Conservation (phyloP, 2,329 filamentous ascomycete genomes). For the Pseudogymnoascus sp. region DNA sequence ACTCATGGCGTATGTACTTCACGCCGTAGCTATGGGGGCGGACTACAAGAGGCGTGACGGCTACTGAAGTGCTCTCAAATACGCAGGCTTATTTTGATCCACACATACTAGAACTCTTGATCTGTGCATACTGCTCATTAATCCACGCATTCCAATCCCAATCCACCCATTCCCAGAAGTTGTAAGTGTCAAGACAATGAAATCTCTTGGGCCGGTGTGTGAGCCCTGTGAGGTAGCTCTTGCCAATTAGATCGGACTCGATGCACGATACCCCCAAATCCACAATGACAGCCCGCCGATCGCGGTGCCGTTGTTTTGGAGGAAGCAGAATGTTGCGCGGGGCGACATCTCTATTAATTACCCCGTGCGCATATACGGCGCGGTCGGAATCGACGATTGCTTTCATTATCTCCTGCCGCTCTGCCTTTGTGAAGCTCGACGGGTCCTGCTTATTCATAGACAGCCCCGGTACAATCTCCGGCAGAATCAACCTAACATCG, state of each 20-base stretch:
- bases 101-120: background rate
- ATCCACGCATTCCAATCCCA: background rate
- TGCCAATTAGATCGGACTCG: background rate
- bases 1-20: too few relatives aligned
- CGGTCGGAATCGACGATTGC: background rate
- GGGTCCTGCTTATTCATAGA: background rate
- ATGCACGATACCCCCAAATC: background rate
- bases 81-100: too few relatives aligned
- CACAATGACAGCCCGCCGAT: background rate
- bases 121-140: background rate
- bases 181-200: background rate
- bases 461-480: background rate
- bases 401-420: background rate
- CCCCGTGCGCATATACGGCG: background rate
- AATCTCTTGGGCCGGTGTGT: background rate
- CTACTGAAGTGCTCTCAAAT: too few relatives aligned
- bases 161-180: background rate
- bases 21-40: too few relatives aligned
- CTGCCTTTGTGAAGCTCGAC: background rate
- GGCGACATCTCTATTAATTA: background rate
- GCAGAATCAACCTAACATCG: background rate
- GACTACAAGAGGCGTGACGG: too few relatives aligned
- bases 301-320: background rate
- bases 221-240: background rate
- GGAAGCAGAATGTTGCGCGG: background rate